Evolutionary conservation across 169 alveolate genomes (phyloP), one percentile per base, ranked within the genome.

Genomic region (Plasmodium gallinaceum): DNA sequence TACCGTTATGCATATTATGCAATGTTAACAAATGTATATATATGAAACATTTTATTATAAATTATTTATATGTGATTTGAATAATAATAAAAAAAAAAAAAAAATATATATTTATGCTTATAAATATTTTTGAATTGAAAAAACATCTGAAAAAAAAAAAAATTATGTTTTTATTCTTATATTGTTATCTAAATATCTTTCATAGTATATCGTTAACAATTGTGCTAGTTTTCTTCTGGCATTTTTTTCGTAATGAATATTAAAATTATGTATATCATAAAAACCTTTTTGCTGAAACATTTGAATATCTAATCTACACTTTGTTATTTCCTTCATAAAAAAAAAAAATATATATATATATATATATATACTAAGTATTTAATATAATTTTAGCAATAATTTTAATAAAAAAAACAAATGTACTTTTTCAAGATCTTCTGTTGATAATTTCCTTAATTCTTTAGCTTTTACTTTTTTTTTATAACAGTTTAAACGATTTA

Each of bases 381-480:
- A 10, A 64, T 4, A n/a, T 64, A 64, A 61, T 9, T 22, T 39
- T 24, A 26, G 22, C 20, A 37, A 60, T 20, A 6, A 22, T 60
- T 9, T 60, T 20, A 60, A 7, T 20, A 60, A 26, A 66, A 39
- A 66, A 39, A 37, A 16, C 10, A n/a, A 32, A 16, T 8, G 2
- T 83, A 83, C 91, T 73, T 83, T 83, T 73, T 83, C 91, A 43
- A 83, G 85, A 9, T 83, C 75, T 43, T 83, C 91, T 37, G 91
- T 83, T 20, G 91, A 39, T 24, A 83, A 39, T 65, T 83, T 83
- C 58, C 91, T 52, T 45, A 83, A 61, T 54, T 83, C 91, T 20
- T 69, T 83, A 16, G 91, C 91, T 54, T 83, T 83, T 18, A 83
- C 68, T 20, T 42, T 83, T 83, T 83, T 83, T 51, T 83, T 83